Base-by-base conservation (phyloP, 306 rosid species). In the Cucumis cinereus region DNA sequence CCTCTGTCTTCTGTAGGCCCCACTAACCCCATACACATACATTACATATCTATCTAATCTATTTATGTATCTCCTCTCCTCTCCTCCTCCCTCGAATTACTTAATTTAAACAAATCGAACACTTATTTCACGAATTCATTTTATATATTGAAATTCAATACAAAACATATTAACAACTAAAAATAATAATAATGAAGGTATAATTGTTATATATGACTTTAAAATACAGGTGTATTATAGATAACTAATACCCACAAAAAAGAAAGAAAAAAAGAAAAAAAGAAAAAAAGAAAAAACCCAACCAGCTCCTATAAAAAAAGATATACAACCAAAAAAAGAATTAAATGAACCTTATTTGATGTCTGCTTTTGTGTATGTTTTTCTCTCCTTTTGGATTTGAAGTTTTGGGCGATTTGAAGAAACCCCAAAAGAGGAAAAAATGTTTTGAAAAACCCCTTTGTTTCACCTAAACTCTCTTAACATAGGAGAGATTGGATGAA, bases 401-500 rank as follows among this genome's bases (percentile, higher is more conserved):
- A 66, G 72, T 35, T 64, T 36, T 64, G 24, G 12, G 28, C 19
- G 10, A 19, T 36, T 38, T 40, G 28, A 38, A 38, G 24, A 66
- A 66, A 67, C 33, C 73, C 73, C 73, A 71, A 26, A 15, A 15
- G 75, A 47, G 47, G 10, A 0, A 68, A 41, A 12, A 47, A 47
- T n/a, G n/a, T 12, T 12, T 53, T 17, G 55, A 1, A 36, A 41
- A 68, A 24, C 23, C 16, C 10, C 49, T 20, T 38, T 4, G 23
- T 14, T 19, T 45, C 16, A 45, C 2, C 47, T 2, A 0, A 12
- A 45, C 26, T 91, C 89, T 41, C 8, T 50, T 45, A 91, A 73
- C 90, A 82, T 8, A 87, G 88, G 73, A 89, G 82, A 8, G 98
- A 89, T 33, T 93, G 93, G 35, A 91, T 71, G 79, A 91, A 93